phyloP scores from a whole-genome alignment of 1,139 yeast species.

The Blastobotrys aristatus region DNA sequence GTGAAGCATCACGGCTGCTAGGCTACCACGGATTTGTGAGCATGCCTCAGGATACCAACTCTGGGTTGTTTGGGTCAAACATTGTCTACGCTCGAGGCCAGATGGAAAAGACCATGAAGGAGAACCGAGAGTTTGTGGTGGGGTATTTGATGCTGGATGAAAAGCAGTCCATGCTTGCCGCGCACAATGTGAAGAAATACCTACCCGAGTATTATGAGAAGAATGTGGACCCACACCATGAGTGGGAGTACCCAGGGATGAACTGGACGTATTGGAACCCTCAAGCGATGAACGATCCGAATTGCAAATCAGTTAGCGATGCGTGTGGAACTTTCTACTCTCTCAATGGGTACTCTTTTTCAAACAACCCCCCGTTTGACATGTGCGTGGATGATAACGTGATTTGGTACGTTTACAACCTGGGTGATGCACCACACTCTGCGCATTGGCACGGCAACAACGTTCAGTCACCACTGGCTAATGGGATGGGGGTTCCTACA shows the following conservation, averaged over 20 bases:
- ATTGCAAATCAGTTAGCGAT: background rate
- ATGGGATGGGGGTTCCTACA: conserved; percentile 7
- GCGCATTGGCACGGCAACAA: conserved; percentile 11
- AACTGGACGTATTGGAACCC: conserved; percentile 12
- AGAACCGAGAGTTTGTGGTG: conserved; percentile 9
- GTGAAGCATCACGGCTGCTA: conserved; percentile 4
- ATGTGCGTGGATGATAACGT: conserved; percentile 11
- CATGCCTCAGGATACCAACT: conserved; percentile 11
- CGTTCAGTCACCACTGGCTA: background rate
- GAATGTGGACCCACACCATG: background rate
- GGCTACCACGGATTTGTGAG: conserved; percentile 10
- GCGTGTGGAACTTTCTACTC: conserved; percentile 9
- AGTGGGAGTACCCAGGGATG: conserved; percentile 9
- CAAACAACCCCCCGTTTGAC: conserved; percentile 9
- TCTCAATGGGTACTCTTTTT: conserved; percentile 8
- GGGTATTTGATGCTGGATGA: conserved; percentile 7
- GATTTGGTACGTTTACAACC: conserved; percentile 11
- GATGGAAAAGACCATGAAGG: conserved; percentile 9
- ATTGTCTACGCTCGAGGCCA: conserved; percentile 5
- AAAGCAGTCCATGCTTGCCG: background rate
- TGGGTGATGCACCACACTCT: conserved; percentile 12
- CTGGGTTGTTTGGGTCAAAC: conserved; percentile 9
- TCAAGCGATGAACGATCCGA: conserved; percentile 7
- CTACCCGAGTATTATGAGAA: conserved; percentile 7
- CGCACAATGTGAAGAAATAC: conserved; percentile 9